Percentiles rank a stretch among this genome's conserved stretches.
Evolutionary conservation across 2,329 filamentous ascomycete species (phyloP).

Genomic region (Monosporascus sp.): DNA sequence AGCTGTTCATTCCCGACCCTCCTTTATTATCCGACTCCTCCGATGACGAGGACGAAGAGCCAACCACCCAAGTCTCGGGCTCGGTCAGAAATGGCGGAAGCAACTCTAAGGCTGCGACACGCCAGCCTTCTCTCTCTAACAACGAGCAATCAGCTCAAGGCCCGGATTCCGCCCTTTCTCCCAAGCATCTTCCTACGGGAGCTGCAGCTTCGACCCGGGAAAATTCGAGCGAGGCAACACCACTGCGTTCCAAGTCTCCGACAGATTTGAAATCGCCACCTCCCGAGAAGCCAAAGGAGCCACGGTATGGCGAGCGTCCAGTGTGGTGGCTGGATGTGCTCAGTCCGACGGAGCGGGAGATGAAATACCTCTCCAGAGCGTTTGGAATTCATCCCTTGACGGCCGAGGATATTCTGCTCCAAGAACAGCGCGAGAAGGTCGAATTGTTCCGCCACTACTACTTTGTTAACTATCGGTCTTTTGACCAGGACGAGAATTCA

Average conservation of each 20-base stretch:
- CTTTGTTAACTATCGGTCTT: constrained; percentile 96
- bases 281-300: constrained; percentile 24
- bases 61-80: constrained; percentile 20
- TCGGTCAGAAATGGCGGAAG: constrained; percentile 30
- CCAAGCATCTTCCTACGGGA: constrained; percentile 8
- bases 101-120: constrained; percentile 36
- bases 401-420: constrained; percentile 93
- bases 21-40: constrained; percentile 67
- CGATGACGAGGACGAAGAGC: constrained; percentile 57
- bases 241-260: constrained; percentile 16
- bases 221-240: constrained; percentile 15
- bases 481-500: constrained; percentile 87
- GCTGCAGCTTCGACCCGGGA: constrained; percentile 14
- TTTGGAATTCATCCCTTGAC: constrained; percentile 96
- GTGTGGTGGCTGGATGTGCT: constrained; percentile 97
- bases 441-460: constrained; percentile 97
- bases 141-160: constrained; percentile 11
- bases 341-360: constrained; percentile 86
- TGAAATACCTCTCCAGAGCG: constrained; percentile 86
- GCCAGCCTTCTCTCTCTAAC: constrained; percentile 38
- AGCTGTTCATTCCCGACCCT: constrained; percentile 87
- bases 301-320: constrained; percentile 69
- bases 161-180: constrained; percentile 5
- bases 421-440: constrained; percentile 96
- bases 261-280: constrained; percentile 17